These are phyloP conservation scores for Amoebophrya sp. DNA, from an alignment of 169 alveolate genomes.

Conservation along the genomic window DNA sequence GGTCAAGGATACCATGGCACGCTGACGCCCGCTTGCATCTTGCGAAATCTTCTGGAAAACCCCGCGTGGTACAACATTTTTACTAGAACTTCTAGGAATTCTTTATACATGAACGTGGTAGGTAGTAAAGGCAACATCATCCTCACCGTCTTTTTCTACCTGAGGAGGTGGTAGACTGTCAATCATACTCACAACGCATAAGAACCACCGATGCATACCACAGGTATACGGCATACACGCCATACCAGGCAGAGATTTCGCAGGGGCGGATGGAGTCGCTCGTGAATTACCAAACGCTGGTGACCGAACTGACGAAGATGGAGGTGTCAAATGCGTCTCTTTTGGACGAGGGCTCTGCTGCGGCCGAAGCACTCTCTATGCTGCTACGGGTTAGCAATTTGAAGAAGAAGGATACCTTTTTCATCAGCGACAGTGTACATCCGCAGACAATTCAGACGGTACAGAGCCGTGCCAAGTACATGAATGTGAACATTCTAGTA, in stretches of 20 bases:
- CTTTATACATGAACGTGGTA: slow-evolving; percentile 36
- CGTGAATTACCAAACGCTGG: slow-evolving; percentile 59
- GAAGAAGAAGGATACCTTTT: slow-evolving; percentile 53
- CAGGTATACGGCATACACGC: slow-evolving; percentile 71
- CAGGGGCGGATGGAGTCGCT: slow-evolving; percentile 68
- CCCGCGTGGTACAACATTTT: slow-evolving; percentile 74
- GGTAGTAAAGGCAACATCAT: background rate
- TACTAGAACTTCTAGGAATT: too few species aligned
- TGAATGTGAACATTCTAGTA: slow-evolving; percentile 61
- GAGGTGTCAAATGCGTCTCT: slow-evolving; percentile 71
- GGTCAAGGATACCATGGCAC: slow-evolving; percentile 60
- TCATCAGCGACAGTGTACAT: slow-evolving; percentile 57
- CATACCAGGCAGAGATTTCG: slow-evolving; percentile 78
- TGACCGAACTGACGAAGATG: slow-evolving; percentile 69
- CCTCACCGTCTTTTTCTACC: background rate
- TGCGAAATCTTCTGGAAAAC: slow-evolving; percentile 67
- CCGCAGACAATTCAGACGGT: slow-evolving; percentile 64
- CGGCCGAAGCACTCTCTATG: slow-evolving; percentile 77
- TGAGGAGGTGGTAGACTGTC: background rate
- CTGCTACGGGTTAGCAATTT: slow-evolving; percentile 45
- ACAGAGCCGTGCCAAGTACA: slow-evolving; percentile 63
- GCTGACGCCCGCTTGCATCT: slow-evolving; percentile 59
- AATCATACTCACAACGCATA: background rate
- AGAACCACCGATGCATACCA: background rate
- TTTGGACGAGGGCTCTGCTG: slow-evolving; percentile 76